Evolutionary conservation across 2,329 filamentous ascomycete species (phyloP).

Genomic region (Neopestalotiopsis clavispora): DNA sequence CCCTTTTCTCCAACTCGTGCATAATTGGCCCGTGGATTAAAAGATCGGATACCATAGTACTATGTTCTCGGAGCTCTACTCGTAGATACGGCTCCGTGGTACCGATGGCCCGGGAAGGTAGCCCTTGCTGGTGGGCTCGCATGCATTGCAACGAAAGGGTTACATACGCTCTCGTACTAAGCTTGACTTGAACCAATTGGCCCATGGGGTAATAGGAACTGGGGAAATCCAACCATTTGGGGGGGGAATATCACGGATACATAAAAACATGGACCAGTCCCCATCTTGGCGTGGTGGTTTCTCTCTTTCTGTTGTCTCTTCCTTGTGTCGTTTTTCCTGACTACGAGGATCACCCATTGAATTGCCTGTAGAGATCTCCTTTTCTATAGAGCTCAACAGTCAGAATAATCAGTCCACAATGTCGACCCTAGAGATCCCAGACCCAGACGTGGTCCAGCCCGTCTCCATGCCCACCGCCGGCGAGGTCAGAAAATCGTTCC

Average conservation of each 20-base stretch:
- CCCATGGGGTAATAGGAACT: constrained; percentile 12
- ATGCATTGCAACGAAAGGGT: constrained; percentile 9
- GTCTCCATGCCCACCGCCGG: constrained; percentile 25
- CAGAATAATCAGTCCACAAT: constrained; percentile 22
- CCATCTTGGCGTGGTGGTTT: not conserved
- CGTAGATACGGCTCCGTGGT: not conserved
- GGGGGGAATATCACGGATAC: not conserved
- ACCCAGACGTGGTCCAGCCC: constrained; percentile 31
- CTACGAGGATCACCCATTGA: not conserved
- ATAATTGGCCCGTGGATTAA: not conserved
- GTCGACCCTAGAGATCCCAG: constrained; percentile 32
- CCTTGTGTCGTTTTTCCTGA: not conserved
- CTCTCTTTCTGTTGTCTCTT: not conserved
- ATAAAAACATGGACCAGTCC: constrained; percentile 11
- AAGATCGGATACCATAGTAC: too few relatives aligned
- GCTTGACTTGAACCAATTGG: not conserved
- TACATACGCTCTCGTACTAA: not conserved
- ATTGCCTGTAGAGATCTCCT: not conserved
- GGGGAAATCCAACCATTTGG: not conserved
- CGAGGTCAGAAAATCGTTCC: constrained; percentile 28
- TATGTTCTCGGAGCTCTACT: not conserved
- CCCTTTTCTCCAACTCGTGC: constrained; percentile 1
- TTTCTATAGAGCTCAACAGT: not conserved
- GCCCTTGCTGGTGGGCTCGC: not conserved
- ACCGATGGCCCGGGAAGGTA: constrained; percentile 8